Evolutionary conservation across 179 eudicot genomes (phyloP).

Genomic region (Silene vulgaris): DNA sequence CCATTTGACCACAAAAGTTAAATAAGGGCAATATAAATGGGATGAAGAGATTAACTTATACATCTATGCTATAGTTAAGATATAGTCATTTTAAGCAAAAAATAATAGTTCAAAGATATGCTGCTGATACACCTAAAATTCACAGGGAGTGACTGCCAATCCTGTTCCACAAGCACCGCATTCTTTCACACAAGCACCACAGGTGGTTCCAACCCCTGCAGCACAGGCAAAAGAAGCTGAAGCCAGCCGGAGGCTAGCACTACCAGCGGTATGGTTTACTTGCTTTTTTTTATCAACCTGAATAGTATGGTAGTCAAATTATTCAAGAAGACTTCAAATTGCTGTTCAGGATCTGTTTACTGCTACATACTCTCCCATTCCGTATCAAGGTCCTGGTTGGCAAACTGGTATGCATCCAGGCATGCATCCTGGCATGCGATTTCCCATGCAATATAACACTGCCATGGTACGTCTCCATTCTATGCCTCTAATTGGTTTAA

Average conservation of each 20-base stretch:
- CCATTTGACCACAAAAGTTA: background rate
- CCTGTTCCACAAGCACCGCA: conserved; percentile 37
- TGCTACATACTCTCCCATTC: conserved; percentile 40
- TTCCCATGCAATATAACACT: conserved; percentile 55
- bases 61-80: background rate
- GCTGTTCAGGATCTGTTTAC: conserved; percentile 66
- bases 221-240: conserved; percentile 37
- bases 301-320: background rate
- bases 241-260: conserved; percentile 50
- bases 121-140: conserved; percentile 25
- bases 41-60: too few relatives aligned
- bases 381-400: conserved; percentile 62
- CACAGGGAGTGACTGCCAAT: conserved; percentile 35
- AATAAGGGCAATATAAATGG: background rate
- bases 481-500: background rate
- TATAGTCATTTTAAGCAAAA: background rate
- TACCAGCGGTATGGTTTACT: conserved; percentile 57
- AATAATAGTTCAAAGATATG: conserved; percentile 16
- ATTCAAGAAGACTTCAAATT: conserved; percentile 16
- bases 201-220: conserved; percentile 25
- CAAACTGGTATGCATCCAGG: conserved; percentile 41
- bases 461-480: conserved; percentile 42
- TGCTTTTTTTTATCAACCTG: conserved; percentile 10
- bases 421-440: conserved; percentile 43
- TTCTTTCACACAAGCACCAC: conserved; percentile 32